Conservation (phyloP, 2,329 filamentous ascomycete genomes). For the Colletotrichum musicola region DNA sequence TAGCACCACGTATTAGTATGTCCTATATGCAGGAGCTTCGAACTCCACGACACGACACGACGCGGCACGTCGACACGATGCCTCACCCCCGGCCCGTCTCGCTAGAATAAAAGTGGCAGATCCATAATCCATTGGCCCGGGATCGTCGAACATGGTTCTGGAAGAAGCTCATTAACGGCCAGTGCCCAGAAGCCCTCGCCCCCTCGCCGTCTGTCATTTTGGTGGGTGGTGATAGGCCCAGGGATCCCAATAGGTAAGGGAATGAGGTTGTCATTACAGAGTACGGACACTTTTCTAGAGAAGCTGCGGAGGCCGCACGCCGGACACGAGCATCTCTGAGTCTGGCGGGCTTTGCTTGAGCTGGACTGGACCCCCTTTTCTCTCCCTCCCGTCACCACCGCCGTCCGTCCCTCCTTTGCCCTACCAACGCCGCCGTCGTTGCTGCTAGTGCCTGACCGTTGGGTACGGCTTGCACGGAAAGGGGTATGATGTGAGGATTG, state of each 20-base stretch:
- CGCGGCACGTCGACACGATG: not conserved
- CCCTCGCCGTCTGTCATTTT: conserved; percentile 5
- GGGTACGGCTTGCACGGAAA: conserved; percentile 1
- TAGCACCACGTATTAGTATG: not conserved
- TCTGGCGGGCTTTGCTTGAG: not conserved
- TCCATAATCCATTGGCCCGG: conserved; percentile 33
- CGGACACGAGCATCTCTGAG: not conserved
- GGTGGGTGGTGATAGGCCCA: conserved; percentile 24
- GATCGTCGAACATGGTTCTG: conserved; percentile 25
- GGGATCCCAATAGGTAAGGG: not conserved
- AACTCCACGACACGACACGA: not conserved
- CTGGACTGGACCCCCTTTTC: too few species aligned
- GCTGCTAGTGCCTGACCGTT: conserved; percentile 13
- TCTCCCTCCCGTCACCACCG: not conserved
- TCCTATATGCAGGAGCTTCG: not conserved
- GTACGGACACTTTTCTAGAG: too few species aligned
- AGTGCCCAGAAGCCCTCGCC: conserved; percentile 11
- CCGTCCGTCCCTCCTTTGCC: not conserved
- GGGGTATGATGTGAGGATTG: not conserved
- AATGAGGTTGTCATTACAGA: too few species aligned
- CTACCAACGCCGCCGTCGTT: not conserved
- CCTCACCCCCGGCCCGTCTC: conserved; percentile 10
- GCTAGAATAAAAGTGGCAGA: conserved; percentile 34
- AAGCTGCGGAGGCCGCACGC: too few species aligned
- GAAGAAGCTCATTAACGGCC: conserved; percentile 30